A percentile compares a stretch with the other conserved stretches of the same genome.
Evolutionary conservation across 2,329 filamentous ascomycete genomes (phyloP).

Genomic region (Lasiodiplodia citricola): DNA sequence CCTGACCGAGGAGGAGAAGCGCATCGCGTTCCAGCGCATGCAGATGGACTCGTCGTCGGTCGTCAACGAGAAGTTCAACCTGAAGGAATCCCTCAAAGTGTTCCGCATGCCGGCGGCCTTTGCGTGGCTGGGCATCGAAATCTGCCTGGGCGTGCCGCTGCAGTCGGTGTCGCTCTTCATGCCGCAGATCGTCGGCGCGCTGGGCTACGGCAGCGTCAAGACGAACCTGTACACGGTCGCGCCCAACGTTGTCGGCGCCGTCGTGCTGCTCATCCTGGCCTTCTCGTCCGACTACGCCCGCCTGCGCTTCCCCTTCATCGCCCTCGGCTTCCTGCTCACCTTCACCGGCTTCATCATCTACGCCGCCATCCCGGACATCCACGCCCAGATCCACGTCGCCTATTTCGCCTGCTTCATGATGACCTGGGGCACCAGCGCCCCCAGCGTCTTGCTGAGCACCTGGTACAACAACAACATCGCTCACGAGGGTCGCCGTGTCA

Average conservation of each 20-base stretch:
- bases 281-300: conserved; percentile 71
- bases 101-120: conserved; percentile 61
- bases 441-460: conserved; percentile 69
- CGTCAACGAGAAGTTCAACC: conserved; percentile 61
- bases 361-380: conserved; percentile 64
- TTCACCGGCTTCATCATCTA: conserved; percentile 82
- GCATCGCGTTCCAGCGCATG: conserved; percentile 74
- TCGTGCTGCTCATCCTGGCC: conserved; percentile 73
- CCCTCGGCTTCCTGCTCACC: conserved; percentile 73
- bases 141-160: conserved; percentile 64
- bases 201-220: conserved; percentile 62
- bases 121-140: conserved; percentile 61
- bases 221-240: conserved; percentile 85
- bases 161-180: conserved; percentile 64
- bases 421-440: conserved; percentile 78
- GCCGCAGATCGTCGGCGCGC: conserved; percentile 61
- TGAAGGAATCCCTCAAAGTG: conserved; percentile 58
- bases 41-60: conserved; percentile 74
- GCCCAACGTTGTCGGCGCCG: conserved; percentile 75
- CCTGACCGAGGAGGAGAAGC: conserved; percentile 68
- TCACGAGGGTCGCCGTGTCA: conserved; percentile 73
- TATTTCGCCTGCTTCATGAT: conserved; percentile 84
- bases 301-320: conserved; percentile 76
- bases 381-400: conserved; percentile 65
- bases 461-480: conserved; percentile 87